Evolutionary conservation across 23 red algal species (phyloP).

Genomic region (Gracilaria domingensis): DNA sequence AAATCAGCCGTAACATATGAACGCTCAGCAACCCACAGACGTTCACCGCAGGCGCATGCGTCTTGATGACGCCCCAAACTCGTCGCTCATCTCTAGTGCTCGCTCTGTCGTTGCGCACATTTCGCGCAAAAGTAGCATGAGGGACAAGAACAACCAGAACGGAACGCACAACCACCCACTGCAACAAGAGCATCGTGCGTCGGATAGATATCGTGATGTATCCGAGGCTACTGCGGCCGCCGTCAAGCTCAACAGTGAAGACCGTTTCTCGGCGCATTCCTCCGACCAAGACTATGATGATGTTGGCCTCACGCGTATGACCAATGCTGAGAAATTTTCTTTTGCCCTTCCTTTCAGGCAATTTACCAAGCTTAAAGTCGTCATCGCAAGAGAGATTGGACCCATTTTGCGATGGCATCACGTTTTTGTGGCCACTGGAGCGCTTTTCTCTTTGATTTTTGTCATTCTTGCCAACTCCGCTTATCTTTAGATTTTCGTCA

Average conservation of each 20-base stretch:
- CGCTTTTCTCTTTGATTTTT: slow-evolving; percentile 62
- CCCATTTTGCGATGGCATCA: slow-evolving; percentile 73
- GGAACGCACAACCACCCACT: not conserved
- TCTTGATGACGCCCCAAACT: not conserved
- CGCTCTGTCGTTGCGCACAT: not conserved
- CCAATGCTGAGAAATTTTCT: slow-evolving; percentile 60
- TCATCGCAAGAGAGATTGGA: slow-evolving; percentile 77
- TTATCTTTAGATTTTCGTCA: slow-evolving; percentile 51
- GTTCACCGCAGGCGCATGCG: not conserved
- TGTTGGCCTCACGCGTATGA: slow-evolving; percentile 35
- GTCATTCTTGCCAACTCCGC: slow-evolving; percentile 69
- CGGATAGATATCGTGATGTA: slow-evolving; percentile 19
- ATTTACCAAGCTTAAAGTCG: slow-evolving; percentile 82
- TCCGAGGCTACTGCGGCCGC: not conserved
- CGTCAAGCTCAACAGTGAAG: slow-evolving; percentile 33
- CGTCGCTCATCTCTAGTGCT: not conserved
- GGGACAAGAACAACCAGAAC: not conserved
- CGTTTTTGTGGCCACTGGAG: slow-evolving; percentile 56
- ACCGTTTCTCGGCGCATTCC: slow-evolving; percentile 48
- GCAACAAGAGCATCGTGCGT: not conserved
- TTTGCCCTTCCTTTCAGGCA: slow-evolving; percentile 59
- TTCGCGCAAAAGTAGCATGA: not conserved
- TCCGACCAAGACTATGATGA: slow-evolving; percentile 58
- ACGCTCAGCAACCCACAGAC: not conserved
- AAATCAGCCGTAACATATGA: not conserved